phyloP scores from a whole-genome alignment of 1,139 yeast genomes.

The Pichia sp. region DNA sequence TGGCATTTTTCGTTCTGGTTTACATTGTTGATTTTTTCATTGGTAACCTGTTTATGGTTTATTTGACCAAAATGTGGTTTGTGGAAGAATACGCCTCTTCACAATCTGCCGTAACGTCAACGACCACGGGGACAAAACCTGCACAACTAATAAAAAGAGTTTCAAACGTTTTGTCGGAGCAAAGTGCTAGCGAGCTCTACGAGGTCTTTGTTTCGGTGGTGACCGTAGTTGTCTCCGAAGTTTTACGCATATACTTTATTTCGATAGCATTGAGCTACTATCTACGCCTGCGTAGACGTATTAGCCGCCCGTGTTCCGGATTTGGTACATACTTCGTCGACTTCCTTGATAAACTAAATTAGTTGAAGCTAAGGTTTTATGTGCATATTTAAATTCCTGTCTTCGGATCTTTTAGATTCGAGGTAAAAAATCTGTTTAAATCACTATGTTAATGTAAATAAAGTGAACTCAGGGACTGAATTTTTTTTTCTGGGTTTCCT shows the following conservation, averaged over 20 bases:
- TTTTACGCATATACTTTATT: conserved; percentile 60
- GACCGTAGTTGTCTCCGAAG: conserved; percentile 48
- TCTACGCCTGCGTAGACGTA: conserved; percentile 15
- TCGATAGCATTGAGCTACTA: conserved; percentile 44
- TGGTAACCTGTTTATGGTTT: conserved; percentile 65
- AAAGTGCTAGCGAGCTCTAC: conserved; percentile 43
- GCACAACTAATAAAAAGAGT: conserved; percentile 16
- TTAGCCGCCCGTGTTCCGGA: conserved; percentile 13
- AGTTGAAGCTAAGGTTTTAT: background rate
- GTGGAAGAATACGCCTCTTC: conserved; percentile 21
- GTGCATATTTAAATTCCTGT: background rate
- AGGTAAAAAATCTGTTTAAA: too few species aligned
- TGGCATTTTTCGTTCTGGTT: conserved; percentile 59
- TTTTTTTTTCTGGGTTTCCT: too few species aligned
- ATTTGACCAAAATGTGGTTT: conserved; percentile 77
- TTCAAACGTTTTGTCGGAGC: conserved; percentile 21
- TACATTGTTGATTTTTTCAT: conserved; percentile 64
- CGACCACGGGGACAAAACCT: background rate
- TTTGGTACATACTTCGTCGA: conserved; percentile 9
- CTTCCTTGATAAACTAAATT: conserved; percentile 9
- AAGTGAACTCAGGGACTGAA: too few species aligned
- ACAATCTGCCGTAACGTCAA: background rate
- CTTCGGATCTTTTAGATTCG: background rate
- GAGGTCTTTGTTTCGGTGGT: conserved; percentile 64
- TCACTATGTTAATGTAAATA: too few species aligned